These are phyloP conservation scores for Chrysochromulina parva DNA, from an alignment of 78 protist species.

Conservation along the genomic window DNA sequence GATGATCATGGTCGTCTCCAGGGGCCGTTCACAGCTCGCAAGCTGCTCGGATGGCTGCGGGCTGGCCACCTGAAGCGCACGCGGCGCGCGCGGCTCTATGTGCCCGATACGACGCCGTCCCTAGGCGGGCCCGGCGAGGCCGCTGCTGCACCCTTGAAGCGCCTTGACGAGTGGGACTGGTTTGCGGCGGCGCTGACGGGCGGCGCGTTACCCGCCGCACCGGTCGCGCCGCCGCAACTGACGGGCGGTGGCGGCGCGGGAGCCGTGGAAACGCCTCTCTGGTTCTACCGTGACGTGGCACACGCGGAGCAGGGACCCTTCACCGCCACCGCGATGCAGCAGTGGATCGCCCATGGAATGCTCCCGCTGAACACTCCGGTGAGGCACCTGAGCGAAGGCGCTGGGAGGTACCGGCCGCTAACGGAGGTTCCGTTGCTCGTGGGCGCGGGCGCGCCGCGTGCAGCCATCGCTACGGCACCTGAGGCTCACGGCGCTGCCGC, in stretches of 20 bases:
- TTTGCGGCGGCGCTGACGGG: background rate
- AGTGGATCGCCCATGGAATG: background rate
- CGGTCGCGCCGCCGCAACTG: background rate
- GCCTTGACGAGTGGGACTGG: background rate
- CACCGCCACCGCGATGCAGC: background rate
- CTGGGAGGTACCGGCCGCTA: background rate
- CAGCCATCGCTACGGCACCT: background rate
- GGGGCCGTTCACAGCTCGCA: background rate
- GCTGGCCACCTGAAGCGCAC: background rate
- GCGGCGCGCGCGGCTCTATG: background rate
- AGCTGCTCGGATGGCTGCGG: background rate
- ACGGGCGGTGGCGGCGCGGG: background rate
- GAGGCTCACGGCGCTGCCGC: background rate
- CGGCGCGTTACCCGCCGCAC: background rate
- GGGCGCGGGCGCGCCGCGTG: background rate
- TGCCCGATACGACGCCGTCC: too few relatives aligned
- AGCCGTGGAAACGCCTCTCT: background rate
- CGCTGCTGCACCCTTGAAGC: background rate
- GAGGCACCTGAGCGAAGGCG: background rate
- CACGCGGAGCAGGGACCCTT: background rate
- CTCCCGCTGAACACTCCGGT: background rate
- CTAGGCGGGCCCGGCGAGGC: background rate
- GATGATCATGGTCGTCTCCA: background rate
- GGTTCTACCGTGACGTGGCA: background rate
- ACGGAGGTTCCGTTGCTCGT: background rate